Evolutionary conservation across 495 filamentous ascomycete species (phyloP).

Genomic region (Podospora appendiculata): DNA sequence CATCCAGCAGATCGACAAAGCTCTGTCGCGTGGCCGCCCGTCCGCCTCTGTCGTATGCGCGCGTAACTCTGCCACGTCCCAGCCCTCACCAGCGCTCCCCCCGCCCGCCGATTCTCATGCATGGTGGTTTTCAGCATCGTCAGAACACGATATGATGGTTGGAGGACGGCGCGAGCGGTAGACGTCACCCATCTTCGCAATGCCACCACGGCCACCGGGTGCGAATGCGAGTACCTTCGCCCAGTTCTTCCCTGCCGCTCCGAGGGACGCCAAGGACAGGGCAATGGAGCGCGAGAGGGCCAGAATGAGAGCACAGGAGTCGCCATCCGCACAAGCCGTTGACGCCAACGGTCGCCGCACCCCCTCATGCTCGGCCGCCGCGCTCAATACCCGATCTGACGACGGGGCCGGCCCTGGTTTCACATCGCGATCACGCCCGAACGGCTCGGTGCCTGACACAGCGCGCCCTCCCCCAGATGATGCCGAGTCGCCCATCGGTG

Average conservation of each 20-base stretch:
- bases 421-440: constrained; percentile 16
- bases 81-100: neutral
- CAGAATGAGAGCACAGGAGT: constrained; percentile 25
- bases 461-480: constrained; percentile 43
- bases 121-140: constrained; percentile 31
- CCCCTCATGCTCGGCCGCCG: constrained; percentile 5
- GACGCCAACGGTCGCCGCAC: constrained; percentile 16
- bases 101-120: constrained; percentile 22
- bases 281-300: constrained; percentile 46
- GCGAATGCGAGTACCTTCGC: constrained; percentile 58
- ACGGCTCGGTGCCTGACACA: constrained; percentile 29
- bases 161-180: constrained; percentile 42
- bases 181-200: constrained; percentile 40
- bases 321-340: constrained; percentile 16
- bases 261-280: constrained; percentile 49
- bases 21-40: constrained; percentile 16
- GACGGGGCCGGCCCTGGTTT: constrained; percentile 7
- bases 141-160: constrained; percentile 46
- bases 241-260: constrained; percentile 84
- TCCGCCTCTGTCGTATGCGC: constrained; percentile 9
- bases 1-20: neutral
- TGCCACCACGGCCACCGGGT: constrained; percentile 63
- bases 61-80: constrained; percentile 15
- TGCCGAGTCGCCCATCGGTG: constrained; percentile 48
- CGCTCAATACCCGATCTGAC: constrained; percentile 1